Percentiles rank a stretch among this genome's conserved stretches.
Evolutionary conservation across 2,329 filamentous ascomycete genomes (phyloP).

Genomic region (Arthrobotrys megalospora): DNA sequence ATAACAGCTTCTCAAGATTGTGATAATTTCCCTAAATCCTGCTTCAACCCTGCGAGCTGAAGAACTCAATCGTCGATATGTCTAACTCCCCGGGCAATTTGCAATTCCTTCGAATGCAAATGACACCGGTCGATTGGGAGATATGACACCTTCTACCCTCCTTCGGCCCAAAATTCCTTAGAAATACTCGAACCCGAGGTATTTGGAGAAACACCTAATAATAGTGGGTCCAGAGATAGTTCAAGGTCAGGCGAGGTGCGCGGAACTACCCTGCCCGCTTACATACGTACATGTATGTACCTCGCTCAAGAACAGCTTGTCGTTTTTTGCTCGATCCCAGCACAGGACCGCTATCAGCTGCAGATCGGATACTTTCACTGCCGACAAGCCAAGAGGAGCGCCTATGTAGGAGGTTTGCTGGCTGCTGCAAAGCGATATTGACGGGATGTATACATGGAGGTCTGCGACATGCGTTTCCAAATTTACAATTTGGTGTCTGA

Average conservation of each 20-base stretch:
- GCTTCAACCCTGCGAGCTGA: background rate
- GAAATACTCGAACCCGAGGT: background rate
- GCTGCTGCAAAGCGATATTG: constrained; percentile 13
- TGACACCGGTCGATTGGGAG: background rate
- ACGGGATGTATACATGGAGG: background rate
- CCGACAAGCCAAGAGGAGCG: background rate
- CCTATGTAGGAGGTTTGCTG: constrained; percentile 9
- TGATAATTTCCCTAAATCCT: constrained; percentile 1
- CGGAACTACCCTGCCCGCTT: constrained; percentile 8
- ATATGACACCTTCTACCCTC: background rate
- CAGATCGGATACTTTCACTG: background rate
- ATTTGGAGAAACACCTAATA: constrained; percentile 12
- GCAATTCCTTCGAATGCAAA: constrained; percentile 12
- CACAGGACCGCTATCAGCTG: background rate
- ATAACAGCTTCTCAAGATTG: background rate
- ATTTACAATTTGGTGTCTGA: constrained; percentile 4
- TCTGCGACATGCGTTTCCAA: constrained; percentile 11
- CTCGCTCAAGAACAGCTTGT: background rate
- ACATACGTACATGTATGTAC: background rate
- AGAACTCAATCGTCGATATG: background rate
- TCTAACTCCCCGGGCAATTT: background rate
- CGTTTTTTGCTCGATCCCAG: background rate
- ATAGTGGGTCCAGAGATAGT: constrained; percentile 16
- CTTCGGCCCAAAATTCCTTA: background rate
- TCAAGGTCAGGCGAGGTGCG: constrained; percentile 13